These are phyloP conservation scores for Blastobotrys malaysiensis DNA, from an alignment of 1,139 yeast genomes.

Conservation along the genomic window DNA sequence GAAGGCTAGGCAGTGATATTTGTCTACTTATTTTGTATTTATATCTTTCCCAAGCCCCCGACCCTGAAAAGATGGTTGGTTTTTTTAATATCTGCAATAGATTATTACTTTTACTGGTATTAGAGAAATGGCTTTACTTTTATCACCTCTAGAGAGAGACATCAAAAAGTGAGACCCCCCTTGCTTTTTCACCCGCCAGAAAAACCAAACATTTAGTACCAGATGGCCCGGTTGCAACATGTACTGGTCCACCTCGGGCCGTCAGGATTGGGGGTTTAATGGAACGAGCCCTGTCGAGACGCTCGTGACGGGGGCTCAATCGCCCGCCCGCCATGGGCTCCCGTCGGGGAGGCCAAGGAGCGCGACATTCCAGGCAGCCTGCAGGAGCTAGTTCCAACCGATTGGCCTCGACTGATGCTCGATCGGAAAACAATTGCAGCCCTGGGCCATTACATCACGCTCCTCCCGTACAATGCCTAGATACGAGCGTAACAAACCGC, in stretches of 20 bases:
- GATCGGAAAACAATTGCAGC: not conserved
- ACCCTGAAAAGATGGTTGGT: not conserved
- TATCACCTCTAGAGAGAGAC: not conserved
- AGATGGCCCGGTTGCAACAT: no score
- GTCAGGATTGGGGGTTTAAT: no score
- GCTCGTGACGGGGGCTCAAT: not conserved
- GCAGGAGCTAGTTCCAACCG: not conserved
- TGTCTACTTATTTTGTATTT: conserved; percentile 1
- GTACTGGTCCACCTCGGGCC: no score
- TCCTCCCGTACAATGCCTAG: no score
- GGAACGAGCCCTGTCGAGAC: no score
- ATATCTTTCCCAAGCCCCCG: conserved; percentile 1
- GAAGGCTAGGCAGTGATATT: conserved; percentile 1
- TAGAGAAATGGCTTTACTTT: not conserved
- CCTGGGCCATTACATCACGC: not conserved
- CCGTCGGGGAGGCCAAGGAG: no score
- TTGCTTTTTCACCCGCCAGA: not conserved
- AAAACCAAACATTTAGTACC: not conserved
- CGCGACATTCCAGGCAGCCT: not conserved
- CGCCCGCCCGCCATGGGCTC: no score
- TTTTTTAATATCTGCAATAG: not conserved
- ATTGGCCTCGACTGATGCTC: no score
- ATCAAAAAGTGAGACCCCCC: not conserved
- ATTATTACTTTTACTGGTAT: not conserved
- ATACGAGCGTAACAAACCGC: no score